Evolutionary conservation across 2,329 filamentous ascomycete species (phyloP).

Genomic region (Verticillium tricorpus): DNA sequence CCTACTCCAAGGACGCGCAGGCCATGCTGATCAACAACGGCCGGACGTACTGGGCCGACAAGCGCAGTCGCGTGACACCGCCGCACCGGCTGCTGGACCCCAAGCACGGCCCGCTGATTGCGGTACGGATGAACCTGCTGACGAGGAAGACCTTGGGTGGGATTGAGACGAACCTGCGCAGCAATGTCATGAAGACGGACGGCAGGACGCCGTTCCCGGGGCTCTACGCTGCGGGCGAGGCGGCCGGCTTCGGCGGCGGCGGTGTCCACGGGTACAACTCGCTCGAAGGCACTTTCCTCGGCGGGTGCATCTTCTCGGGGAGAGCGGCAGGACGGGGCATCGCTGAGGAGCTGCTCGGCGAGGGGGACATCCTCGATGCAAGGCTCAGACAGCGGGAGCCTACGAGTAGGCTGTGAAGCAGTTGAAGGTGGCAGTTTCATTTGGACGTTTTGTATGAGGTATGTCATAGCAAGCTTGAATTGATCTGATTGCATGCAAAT

Average conservation of each 20-base stretch:
- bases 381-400: not conserved
- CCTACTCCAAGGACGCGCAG: conserved; percentile 56
- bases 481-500: not conserved
- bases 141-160: conserved; percentile 59
- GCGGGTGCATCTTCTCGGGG: conserved; percentile 60
- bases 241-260: conserved; percentile 56
- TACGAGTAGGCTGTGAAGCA: not conserved
- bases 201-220: conserved; percentile 45
- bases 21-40: conserved; percentile 57
- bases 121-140: conserved; percentile 55
- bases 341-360: conserved; percentile 36
- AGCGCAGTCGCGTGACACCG: conserved; percentile 42
- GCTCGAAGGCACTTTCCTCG: conserved; percentile 58
- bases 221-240: conserved; percentile 57
- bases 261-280: conserved; percentile 60
- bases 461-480: not conserved
- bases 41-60: conserved; percentile 51
- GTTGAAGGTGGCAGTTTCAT: not conserved
- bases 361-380: not conserved
- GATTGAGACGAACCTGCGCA: conserved; percentile 54
- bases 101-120: conserved; percentile 53
- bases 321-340: conserved; percentile 51
- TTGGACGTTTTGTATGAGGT: not conserved
- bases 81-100: conserved; percentile 51
- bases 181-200: conserved; percentile 47